Evolutionary conservation across 768 basidiomycete genomes (phyloP), one percentile per base, ranked within the genome.

Genomic region (Suillus ampliporus): DNA sequence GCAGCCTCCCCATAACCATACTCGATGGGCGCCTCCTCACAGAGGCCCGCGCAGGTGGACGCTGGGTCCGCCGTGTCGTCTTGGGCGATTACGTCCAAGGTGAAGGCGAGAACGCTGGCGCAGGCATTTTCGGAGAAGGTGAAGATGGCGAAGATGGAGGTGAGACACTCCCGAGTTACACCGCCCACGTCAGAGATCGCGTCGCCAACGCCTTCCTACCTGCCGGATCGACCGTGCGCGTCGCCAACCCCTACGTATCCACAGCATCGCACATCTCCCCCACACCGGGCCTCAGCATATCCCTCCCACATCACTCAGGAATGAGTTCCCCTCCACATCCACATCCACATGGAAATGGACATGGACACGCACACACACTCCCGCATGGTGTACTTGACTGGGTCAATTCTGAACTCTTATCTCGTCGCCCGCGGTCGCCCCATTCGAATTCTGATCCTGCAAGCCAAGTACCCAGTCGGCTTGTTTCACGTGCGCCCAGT

Each of bases 1-100:
- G 97, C 75, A 95, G 95, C 1, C 82, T 98, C 6, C 97, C 97
- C 0, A 76, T 99, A 38, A 87, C 92, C 70, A 83, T 99, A 53
- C 88, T 98, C 26, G 89, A 95, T 66, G 72, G 84, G 62, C 80
- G 85, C 14, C 78, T 97, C 1, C 80, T 92, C 17, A 82, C 88
- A 15, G 95, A 97, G 72, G 90, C 94, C 1, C 82, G 89, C 40
- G 80, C 83, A 2, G 83, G 87, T 28, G 90, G 94, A 5, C 81
- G 88, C n/a, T 81, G 82, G 5, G 94, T 94, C 0, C 86, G 95
- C 21, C 86, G 90, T 10, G 78, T 94, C 8, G 82, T 95, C 31
- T 84, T 88, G 57, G 72, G 79, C 62, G 67, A 77, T 44, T 54
- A 75, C 43, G 50, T 58, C 1, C 70, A 79, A 62, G 71, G 69